These are phyloP conservation scores for Saturnispora saitoi DNA, from an alignment of 805 yeast species.

Conservation along the genomic window DNA sequence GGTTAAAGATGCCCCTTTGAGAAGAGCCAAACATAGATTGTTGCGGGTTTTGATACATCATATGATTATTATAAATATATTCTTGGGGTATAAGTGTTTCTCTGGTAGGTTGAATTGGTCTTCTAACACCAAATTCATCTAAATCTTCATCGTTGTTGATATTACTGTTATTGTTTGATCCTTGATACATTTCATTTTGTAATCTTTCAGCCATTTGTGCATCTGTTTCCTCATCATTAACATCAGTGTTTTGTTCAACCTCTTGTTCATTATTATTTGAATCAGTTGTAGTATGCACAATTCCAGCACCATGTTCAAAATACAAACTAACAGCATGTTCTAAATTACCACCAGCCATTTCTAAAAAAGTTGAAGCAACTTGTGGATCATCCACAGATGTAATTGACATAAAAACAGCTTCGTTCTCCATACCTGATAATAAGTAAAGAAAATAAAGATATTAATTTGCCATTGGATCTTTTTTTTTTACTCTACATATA, in stretches of 20 bases:
- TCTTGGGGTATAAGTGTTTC: conserved; percentile 44
- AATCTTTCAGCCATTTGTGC: conserved; percentile 52
- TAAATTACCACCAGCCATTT: conserved; percentile 66
- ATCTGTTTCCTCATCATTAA: conserved; percentile 19
- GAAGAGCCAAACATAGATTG: conserved; percentile 42
- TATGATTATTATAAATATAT: conserved; percentile 13
- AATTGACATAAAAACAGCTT: conserved; percentile 69
- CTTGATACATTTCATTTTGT: conserved; percentile 54
- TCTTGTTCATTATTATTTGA: conserved; percentile 8
- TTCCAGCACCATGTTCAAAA: conserved; percentile 55
- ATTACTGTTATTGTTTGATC: conserved; percentile 16
- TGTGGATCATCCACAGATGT: conserved; percentile 64
- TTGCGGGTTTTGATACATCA: conserved; percentile 14
- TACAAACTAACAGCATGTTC: conserved; percentile 80
- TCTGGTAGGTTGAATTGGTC: conserved; percentile 68
- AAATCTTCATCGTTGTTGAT: conserved; percentile 1
- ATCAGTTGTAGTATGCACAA: conserved; percentile 1
- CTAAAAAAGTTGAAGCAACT: conserved; percentile 68
- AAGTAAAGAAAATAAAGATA: background rate
- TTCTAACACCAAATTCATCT: conserved; percentile 48
- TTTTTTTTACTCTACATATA: background rate
- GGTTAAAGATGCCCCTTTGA: conserved; percentile 52
- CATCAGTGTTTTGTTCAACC: conserved; percentile 11
- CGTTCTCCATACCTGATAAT: conserved; percentile 27
- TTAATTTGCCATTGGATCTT: background rate